Base-by-base conservation (phyloP, 305 asterid genomes). In the Fraxinus sp. region DNA sequence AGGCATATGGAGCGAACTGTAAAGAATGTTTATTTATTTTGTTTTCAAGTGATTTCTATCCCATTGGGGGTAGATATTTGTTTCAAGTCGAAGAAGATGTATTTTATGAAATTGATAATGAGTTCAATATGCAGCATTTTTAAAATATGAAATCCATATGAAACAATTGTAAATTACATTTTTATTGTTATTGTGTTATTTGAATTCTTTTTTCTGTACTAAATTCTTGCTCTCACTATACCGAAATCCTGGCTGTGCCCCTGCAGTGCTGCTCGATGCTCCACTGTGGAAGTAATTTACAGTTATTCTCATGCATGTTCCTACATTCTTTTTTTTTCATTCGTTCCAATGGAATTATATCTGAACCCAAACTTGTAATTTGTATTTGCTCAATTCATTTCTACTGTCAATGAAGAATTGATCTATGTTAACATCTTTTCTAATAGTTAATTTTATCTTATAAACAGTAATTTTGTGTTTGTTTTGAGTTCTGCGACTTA, bases 321-420 rank as follows among this genome's bases (percentile, higher is more conserved):
- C 20, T 4, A 39, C 64, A n/a, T 46, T 16, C 24, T 0, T 9
- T 59, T 11, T 22, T 37, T n/a, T 0, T 82, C 79, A 37, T 14
- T 80, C 82, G 28, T 80, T 88, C n/a, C 44, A 88, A 57, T 39
- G 5, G 9, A 5, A 35, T 36, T 8, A 76, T 79, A 75, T 18
- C 16, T 20, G 80, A 85, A 80, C 89, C 88, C 11, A 8, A 55
- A 55, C 64, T 16, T 5, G 64, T 37, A 32, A 1, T 55, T 10
- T 5, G 64, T 20, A 55, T 55, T 55, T 55, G 24, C 24, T 55
- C 20, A n/a, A 5, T 55, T n/a, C 24, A n/a, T 3, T 55, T 55
- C 64, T n/a, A n/a, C 24, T 16, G 24, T 5, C 64, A 55, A 55
- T 55, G 9, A 55, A 55, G 24, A n/a, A 55, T 55, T 55, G 64